Base-by-base conservation (phyloP, 2,329 filamentous ascomycete species). In the Fusarium nodosum region DNA sequence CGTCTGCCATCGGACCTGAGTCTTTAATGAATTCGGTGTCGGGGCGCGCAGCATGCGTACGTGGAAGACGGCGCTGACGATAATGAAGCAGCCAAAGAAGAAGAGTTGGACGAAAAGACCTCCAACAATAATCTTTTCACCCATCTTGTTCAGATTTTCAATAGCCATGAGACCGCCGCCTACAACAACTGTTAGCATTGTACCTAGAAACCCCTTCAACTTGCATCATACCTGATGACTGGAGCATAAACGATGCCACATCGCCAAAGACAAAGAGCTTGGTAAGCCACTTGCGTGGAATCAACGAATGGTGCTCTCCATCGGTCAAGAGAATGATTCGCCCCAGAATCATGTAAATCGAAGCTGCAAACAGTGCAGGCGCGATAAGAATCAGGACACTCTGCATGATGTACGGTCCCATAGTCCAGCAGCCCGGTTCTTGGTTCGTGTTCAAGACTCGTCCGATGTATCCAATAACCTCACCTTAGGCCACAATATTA, bases 21-120 rank as follows among this genome's bases (percentile, higher is more conserved):
- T 6, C 64, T 62, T 3, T 52, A 41, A 51, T 1, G 71, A 56
- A 11, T 56, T 60, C 1, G 18, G 12, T 6, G 67, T 73, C 4
- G 71, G 74, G 9, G 45, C 33, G 1, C 45, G 56, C 13, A 33
- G 31, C 58, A 77, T 69, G n/a, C 77, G 71, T 1, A 57, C 57
- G 64, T 88, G 82, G 70, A 87, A 87, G 1, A 84, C 63, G 2
- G 79, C 69, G 0, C 83, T 80, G 0, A 82, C 79, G 3, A 82
- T 44, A 33, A 87, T 77, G 69, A 90, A 89, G 53, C 86, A 77
- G 7, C 79, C 79, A 54, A 89, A 88, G 60, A 85, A 82, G n/a
- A 86, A 45, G 15, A 89, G 79, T 65, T 90, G 87, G 1, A 88
- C 73, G 10, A 84, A 77, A 2, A 90, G 77, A 11, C 87, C 87